A percentile compares a stretch with the other conserved stretches of the same genome.
phyloP scores from a whole-genome alignment of 2,329 filamentous ascomycete species.

The Diaporthe aspalathi region DNA sequence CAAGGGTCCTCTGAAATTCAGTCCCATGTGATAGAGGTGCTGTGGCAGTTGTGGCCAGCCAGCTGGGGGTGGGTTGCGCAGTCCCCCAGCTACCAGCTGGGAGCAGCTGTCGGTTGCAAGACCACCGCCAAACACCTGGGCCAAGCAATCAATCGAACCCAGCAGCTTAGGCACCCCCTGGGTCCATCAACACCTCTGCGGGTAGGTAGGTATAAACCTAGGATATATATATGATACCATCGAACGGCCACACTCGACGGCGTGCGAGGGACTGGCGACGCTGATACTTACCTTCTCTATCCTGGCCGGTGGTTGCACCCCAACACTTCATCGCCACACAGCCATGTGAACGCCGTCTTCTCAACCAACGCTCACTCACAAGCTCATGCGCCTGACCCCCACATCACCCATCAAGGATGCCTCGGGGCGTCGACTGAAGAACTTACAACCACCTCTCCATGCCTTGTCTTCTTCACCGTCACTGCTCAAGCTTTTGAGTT shows the following conservation, averaged over 20 bases:
- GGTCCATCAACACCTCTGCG: too few relatives aligned
- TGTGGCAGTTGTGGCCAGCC: not conserved
- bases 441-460: not conserved
- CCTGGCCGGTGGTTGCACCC: not conserved
- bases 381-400: too few relatives aligned
- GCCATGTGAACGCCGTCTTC: not conserved
- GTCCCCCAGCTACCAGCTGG: not conserved
- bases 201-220: too few relatives aligned
- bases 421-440: not conserved
- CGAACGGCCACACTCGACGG: not conserved
- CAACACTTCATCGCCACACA: not conserved
- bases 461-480: accelerated
- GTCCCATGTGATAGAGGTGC: conserved; percentile 22
- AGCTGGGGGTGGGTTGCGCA: not conserved
- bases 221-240: too few relatives aligned
- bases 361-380: not conserved
- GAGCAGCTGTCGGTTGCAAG: not conserved
- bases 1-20: conserved; percentile 13
- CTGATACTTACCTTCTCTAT: not conserved
- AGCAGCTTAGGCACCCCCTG: too few relatives aligned
- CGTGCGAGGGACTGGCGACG: not conserved
- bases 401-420: not conserved
- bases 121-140: not conserved
- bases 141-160: not conserved
- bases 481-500: too few relatives aligned